Evolutionary conservation across 768 basidiomycete species (phyloP), one percentile per base, ranked within the genome.

Genomic region (Tylopilus intermedius): DNA sequence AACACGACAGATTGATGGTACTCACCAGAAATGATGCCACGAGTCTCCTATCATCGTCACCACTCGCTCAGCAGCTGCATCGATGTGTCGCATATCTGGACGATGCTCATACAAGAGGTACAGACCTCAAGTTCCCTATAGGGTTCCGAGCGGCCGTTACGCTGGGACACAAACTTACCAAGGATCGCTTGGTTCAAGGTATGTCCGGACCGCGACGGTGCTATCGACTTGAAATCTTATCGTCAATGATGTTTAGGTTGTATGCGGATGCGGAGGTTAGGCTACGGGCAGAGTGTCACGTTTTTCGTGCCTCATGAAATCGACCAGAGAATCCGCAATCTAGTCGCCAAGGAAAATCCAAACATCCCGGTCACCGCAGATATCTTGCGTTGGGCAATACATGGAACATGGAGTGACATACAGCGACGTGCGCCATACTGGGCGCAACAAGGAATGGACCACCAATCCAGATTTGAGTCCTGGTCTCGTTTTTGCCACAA

Each of bases 171-270:
- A 30, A 49, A 5, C 39, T 49, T 8, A 49, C 39, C 0, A 49
- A 49, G 6, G 47, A 49, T 41, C 47, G 47, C 22, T 40, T 49
- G n/a, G 35, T n/a, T 8, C 48, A 49, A 49, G 39, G 48, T 49
- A 24, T 13, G 21, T 27, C 13, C 13, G 8, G 4, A 14, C 8
- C 18, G 1, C 30, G 9, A 30, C 7, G 3, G 10, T 10, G 30
- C 9, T 10, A 10, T 8, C 2, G 21, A 5, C 8, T 5, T 24
- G 24, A n/a, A 10, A 30, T 30, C 29, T 30, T 2, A 30, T 30
- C 30, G 30, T 30, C 30, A 30, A 10, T 30, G 2, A 8, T n/a
- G 15, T 2, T 15, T 21, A 47, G 45, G 33, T n/a, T 47, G 47
- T 6, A 47, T 47, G 45, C 45, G 45, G 14, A 47, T 47, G 45